Evolutionary conservation across 2,329 filamentous ascomycete genomes (phyloP), one percentile per base, ranked within the genome.

Genomic region (Coleophoma crateriformis): DNA sequence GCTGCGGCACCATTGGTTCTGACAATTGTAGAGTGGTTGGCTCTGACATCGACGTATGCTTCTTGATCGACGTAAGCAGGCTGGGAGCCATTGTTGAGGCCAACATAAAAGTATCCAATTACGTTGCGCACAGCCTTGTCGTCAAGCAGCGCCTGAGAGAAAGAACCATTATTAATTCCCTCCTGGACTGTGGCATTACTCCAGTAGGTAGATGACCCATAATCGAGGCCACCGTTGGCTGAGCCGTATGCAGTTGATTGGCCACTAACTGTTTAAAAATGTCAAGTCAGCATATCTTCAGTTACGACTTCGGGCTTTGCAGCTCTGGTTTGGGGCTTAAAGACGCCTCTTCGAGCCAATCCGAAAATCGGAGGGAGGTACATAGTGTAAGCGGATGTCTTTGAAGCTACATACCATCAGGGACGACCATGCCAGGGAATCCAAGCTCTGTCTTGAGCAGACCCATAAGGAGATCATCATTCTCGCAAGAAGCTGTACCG

Each of bases 1-100:
- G 82, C 80, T 56, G 84, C 80, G 7, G 82, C 67, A n/a, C 34
- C n/a, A 4, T 12, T 12, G 34, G 34, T 12, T 12, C 11, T 37
- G 3, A 37, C 34, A 12, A 12, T 37, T 3, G 34, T 4, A 12
- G 12, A 37, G n/a, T 12, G 34, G 34, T 12, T 37, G 19, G 19
- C 34, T 12, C 34, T 12, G 34, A n/a, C 34, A 37, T 37, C 34
- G 34, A 37, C 34, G 19, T 19, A 19, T 19, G 19, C n/a, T 37
- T 37, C 34, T 37, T 37, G 34, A 12, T 3, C 34, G 34, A n/a
- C 11, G 34, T n/a, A 12, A 37, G n/a, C 34, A 37, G 34, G n/a
- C 4, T 37, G 34, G n/a, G 11, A 37, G 34, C 12, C 34, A 37
- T 37, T 37, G 34, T 37, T 37, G 34, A 37, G 11, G n/a, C 34